These are phyloP conservation scores for Galerina sulciceps DNA, from an alignment of 768 basidiomycete species.

Conservation along the genomic window DNA sequence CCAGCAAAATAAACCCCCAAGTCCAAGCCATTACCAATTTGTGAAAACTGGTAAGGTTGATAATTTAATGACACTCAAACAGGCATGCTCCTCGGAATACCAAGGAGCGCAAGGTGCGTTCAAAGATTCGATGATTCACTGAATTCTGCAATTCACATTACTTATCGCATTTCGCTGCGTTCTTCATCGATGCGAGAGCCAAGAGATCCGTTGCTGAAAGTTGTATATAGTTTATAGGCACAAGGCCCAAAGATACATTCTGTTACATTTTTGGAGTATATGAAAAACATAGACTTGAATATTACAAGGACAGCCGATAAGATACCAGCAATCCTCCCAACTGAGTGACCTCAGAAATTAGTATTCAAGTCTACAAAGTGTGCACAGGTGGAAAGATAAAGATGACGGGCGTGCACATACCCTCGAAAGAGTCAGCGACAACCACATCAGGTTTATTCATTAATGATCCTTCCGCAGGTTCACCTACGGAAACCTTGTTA, in stretches of 20 bases:
- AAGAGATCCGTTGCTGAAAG: conserved; percentile 70
- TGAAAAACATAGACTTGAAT: conserved; percentile 31
- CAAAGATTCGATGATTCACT: conserved; percentile 86
- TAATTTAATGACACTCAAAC: conserved; percentile 75
- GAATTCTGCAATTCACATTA: conserved; percentile 85
- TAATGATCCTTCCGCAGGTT: conserved; percentile 84
- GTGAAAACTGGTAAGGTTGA: conserved; percentile 45
- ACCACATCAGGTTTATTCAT: conserved; percentile 37
- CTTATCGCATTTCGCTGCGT: conserved; percentile 81
- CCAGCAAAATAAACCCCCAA: conserved; percentile 44
- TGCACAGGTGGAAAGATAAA: conserved; percentile 54
- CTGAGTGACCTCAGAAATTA: conserved; percentile 10
- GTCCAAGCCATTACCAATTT: conserved; percentile 39
- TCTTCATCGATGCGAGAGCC: conserved; percentile 83
- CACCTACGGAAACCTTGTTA: conserved; percentile 85
- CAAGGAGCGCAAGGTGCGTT: conserved; percentile 80
- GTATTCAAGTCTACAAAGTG: conserved; percentile 33
- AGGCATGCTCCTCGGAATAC: conserved; percentile 77
- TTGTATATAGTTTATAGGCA: conserved; percentile 36
- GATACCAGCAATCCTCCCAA: conserved; percentile 13
- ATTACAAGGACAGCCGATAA: conserved; percentile 17
- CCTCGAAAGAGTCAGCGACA: conserved; percentile 35
- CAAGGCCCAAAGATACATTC: conserved; percentile 32
- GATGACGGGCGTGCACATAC: conserved; percentile 41
- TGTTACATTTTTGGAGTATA: conserved; percentile 26